Evolutionary conservation across 345 rosid genomes (phyloP).

Genomic region (Gossypium arboreum): DNA sequence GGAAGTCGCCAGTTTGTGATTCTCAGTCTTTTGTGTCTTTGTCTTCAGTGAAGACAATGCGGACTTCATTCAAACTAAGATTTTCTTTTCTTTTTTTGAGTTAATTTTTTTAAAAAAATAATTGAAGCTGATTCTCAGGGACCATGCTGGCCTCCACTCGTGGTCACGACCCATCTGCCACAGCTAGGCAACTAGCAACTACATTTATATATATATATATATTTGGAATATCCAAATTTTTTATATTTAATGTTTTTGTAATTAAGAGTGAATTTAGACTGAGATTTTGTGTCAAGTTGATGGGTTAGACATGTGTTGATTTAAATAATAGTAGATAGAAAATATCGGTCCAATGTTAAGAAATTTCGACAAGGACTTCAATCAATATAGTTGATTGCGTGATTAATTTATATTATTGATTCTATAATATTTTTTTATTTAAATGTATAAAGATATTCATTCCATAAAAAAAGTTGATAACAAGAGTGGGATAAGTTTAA

Average conservation of each 20-base stretch:
- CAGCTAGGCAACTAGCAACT: neutral
- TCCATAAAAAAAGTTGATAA: too few species aligned
- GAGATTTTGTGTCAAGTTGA: neutral
- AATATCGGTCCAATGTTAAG: conserved; percentile 27
- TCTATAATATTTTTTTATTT: too few species aligned
- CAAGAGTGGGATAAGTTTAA: too few species aligned
- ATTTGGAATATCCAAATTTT: neutral
- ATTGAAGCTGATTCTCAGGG: conserved; percentile 41
- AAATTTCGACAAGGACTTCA: too few species aligned
- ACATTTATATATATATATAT: neutral
- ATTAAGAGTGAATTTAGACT: neutral
- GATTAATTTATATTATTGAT: too few species aligned
- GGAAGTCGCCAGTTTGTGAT: conserved; percentile 1
- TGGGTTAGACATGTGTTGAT: neutral
- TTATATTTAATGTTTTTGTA: conserved; percentile 3
- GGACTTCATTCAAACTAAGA: conserved; percentile 23
- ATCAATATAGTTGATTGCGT: too few species aligned
- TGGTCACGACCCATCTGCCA: conserved; percentile 41
- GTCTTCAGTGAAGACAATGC: conserved; percentile 23
- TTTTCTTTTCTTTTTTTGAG: neutral
- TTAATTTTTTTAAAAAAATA: neutral
- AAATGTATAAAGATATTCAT: too few species aligned
- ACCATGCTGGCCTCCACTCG: conserved; percentile 43
- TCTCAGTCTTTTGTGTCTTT: conserved; percentile 10
- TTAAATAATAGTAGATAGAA: neutral